Evolutionary conservation across 352 stramenopile genomes (phyloP).

Genomic region (Pythium scleroteichum): DNA sequence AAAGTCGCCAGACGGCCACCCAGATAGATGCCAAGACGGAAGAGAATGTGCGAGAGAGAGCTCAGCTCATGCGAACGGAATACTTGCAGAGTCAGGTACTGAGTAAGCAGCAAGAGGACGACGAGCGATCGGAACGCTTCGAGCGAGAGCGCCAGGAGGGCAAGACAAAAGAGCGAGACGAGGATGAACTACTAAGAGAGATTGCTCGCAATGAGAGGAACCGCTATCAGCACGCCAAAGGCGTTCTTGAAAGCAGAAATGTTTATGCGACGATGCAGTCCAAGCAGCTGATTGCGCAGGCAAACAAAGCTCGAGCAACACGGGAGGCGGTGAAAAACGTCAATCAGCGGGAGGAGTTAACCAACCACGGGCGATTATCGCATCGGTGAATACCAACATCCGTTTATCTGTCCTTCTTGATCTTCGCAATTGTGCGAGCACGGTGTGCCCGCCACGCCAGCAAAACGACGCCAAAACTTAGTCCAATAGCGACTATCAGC

Average conservation of each 20-base stretch:
- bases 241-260: slow-evolving; percentile 63
- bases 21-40: slow-evolving; percentile 44
- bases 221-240: slow-evolving; percentile 53
- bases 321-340: slow-evolving; percentile 1
- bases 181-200: slow-evolving; percentile 58
- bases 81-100: slow-evolving; percentile 24
- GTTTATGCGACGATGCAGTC: slow-evolving; percentile 65
- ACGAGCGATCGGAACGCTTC: slow-evolving; percentile 26
- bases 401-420: slow-evolving; percentile 22
- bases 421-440: slow-evolving; percentile 2
- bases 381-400: slow-evolving; percentile 3
- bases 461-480: neutral
- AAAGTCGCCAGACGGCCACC: slow-evolving; percentile 47
- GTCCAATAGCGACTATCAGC: neutral
- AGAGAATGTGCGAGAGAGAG: slow-evolving; percentile 44
- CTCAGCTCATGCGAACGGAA: slow-evolving; percentile 45
- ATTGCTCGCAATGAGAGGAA: slow-evolving; percentile 68
- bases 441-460: slow-evolving; percentile 9
- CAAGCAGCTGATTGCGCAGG: slow-evolving; percentile 34
- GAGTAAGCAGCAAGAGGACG: slow-evolving; percentile 33
- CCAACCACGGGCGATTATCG: neutral
- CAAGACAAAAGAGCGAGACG: slow-evolving; percentile 39
- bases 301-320: slow-evolving; percentile 14
- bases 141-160: slow-evolving; percentile 42
- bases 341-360: slow-evolving; percentile 21